A percentile compares a stretch with the other conserved stretches of the same genome.
Evolutionary conservation across 371 early-diverging fungal species (phyloP).

Genomic region (Mucor saturninus): DNA sequence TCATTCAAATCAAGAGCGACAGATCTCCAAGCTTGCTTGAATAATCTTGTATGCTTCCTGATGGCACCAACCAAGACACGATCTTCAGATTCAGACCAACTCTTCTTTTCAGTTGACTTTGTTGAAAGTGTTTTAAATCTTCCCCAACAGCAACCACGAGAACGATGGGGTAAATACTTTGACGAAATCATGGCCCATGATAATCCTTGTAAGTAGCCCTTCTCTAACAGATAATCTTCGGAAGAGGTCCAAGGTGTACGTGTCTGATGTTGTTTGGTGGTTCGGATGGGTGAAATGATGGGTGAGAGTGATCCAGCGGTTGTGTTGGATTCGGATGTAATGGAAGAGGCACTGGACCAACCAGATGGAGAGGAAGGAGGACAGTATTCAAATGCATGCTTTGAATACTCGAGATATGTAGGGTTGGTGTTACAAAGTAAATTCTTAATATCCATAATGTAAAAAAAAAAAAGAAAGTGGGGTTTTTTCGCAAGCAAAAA

Average conservation of each 20-base stretch:
- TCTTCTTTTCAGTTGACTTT: conserved; percentile 34
- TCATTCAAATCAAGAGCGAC: conserved; percentile 39
- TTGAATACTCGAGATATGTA: conserved; percentile 13
- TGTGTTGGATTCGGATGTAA: conserved; percentile 14
- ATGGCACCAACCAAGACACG: conserved; percentile 32
- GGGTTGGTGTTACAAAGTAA: conserved; percentile 34
- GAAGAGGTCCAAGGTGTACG: conserved; percentile 47
- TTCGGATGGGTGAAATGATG: conserved; percentile 10
- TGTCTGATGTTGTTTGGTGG: conserved; percentile 31
- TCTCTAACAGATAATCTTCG: conserved; percentile 43
- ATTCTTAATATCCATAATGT: conserved; percentile 41
- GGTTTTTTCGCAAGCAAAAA: conserved; percentile 16
- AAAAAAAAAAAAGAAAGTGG: background rate
- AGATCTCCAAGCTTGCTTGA: conserved; percentile 52
- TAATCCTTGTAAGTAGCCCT: conserved; percentile 46
- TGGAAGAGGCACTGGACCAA: conserved; percentile 24
- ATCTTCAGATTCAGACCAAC: conserved; percentile 39
- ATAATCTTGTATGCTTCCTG: conserved; percentile 40
- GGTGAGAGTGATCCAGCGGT: conserved; percentile 20
- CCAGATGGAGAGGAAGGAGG: conserved; percentile 12
- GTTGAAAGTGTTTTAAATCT: conserved; percentile 47
- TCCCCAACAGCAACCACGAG: conserved; percentile 53
- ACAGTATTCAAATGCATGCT: conserved; percentile 14
- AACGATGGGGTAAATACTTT: conserved; percentile 48
- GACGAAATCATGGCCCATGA: conserved; percentile 54